Percentiles rank a stretch among this genome's conserved stretches.
Conservation (phyloP, 768 basidiomycete species). For the Strobilomyces confusus region DNA sequence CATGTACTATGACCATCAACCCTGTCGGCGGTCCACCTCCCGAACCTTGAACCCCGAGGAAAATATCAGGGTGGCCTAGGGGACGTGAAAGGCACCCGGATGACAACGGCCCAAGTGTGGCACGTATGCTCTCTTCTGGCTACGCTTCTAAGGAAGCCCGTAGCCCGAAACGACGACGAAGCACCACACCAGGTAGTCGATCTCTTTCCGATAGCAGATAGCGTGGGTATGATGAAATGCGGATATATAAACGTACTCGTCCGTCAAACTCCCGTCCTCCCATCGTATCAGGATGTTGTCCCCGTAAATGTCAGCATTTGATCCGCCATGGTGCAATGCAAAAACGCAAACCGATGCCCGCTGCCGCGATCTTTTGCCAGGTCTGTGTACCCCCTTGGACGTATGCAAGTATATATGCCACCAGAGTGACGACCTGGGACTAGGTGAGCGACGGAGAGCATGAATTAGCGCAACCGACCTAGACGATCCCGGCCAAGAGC, state of each 20-base stretch:
- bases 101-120: too few species aligned
- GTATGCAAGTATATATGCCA: slow-evolving; percentile 89
- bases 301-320: slow-evolving; percentile 72
- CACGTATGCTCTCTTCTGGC: slow-evolving; percentile 22
- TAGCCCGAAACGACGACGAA: slow-evolving; percentile 8
- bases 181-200: neutral
- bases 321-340: too few species aligned
- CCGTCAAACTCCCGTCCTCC: slow-evolving; percentile 72
- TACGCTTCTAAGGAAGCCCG: neutral
- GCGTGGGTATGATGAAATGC: slow-evolving; percentile 3
- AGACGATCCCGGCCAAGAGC: slow-evolving; percentile 74
- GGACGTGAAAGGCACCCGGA: too few species aligned
- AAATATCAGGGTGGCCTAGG: too few species aligned
- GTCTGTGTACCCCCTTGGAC: slow-evolving; percentile 90
- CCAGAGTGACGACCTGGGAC: slow-evolving; percentile 68
- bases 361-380: too few species aligned
- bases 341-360: too few species aligned
- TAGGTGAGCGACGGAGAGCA: neutral
- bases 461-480: slow-evolving; percentile 38
- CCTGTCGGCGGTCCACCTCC: too few species aligned
- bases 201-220: neutral
- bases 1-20: too few species aligned
- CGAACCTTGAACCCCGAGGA: too few species aligned
- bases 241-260: slow-evolving; percentile 23
- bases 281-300: slow-evolving; percentile 78